A percentile compares a stretch with the other conserved stretches of the same genome.
These are phyloP conservation scores for Graphilbum ipis-grandicollis DNA, from an alignment of 2,329 filamentous ascomycete species.

Conservation along the genomic window DNA sequence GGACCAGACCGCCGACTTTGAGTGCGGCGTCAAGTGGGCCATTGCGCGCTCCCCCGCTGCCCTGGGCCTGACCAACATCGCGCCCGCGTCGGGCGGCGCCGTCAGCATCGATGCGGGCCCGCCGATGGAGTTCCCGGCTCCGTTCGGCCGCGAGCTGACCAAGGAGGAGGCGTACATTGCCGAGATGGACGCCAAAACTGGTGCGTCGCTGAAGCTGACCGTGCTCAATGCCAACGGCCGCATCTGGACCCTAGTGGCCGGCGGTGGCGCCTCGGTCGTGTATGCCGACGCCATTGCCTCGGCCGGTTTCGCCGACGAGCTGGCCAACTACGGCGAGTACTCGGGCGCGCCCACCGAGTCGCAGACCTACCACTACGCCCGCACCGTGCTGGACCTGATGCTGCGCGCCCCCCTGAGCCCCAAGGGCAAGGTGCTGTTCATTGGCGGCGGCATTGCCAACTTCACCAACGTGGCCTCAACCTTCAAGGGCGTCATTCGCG, in stretches of 20 bases:
- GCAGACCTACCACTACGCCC: constrained; percentile 97
- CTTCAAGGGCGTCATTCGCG: constrained; percentile 98
- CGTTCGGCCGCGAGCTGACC: constrained; percentile 93
- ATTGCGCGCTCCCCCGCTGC: constrained; percentile 81
- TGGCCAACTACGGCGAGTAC: constrained; percentile 99
- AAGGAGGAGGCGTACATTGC: constrained; percentile 99
- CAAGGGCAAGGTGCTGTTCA: constrained; percentile 97
- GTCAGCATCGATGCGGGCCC: constrained; percentile 91
- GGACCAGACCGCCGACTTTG: constrained; percentile 97
- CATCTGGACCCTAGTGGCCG: constrained; percentile 95
- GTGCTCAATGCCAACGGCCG: constrained; percentile 83
- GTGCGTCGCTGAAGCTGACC: constrained; percentile 95
- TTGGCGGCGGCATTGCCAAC: constrained; percentile 99
- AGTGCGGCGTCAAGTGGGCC: constrained; percentile 98
- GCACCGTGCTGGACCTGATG: constrained; percentile 93
- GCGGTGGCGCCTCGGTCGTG: constrained; percentile 98
- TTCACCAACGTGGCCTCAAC: constrained; percentile 99
- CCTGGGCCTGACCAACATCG: constrained; percentile 60
- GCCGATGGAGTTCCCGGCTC: constrained; percentile 97
- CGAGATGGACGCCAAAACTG: constrained; percentile 97
- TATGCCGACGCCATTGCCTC: constrained; percentile 98
- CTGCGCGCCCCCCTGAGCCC: constrained; percentile 70
- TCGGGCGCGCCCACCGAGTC: constrained; percentile 97
- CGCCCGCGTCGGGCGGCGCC: constrained; percentile 48
- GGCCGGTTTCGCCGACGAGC: constrained; percentile 82